These are phyloP conservation scores for Poronia punctata DNA, from an alignment of 495 filamentous ascomycete species.

Conservation along the genomic window DNA sequence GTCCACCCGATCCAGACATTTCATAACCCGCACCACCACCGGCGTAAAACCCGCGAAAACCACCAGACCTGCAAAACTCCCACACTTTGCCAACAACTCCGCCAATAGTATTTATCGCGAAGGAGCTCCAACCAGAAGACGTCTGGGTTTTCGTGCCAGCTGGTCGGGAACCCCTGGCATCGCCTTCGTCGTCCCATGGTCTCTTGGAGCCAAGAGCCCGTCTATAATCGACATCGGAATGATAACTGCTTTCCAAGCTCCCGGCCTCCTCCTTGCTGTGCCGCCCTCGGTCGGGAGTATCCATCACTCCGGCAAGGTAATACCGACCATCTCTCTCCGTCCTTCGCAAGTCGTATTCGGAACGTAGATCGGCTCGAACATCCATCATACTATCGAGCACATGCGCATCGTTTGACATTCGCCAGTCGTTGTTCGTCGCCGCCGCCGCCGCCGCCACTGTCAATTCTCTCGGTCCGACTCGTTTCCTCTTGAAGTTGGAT, in stretches of 20 bases:
- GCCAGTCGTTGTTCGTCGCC: constrained; percentile 23
- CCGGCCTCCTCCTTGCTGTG: constrained; percentile 39
- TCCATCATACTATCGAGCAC: constrained; percentile 7
- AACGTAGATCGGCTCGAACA: no score
- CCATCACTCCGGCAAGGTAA: constrained; percentile 55
- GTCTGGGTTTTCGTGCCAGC: constrained; percentile 3
- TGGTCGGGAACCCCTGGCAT: constrained; percentile 8
- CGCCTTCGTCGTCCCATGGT: constrained; percentile 21
- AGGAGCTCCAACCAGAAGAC: constrained; percentile 36
- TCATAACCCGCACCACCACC: constrained; percentile 71
- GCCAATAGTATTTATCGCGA: constrained; percentile 39
- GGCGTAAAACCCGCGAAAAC: constrained; percentile 78
- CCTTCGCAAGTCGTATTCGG: constrained; percentile 13
- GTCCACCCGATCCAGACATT: constrained; percentile 7
- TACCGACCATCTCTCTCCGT: constrained; percentile 25
- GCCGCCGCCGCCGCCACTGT: no score
- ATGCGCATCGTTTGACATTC: constrained; percentile 24
- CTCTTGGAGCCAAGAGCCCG: constrained; percentile 35
- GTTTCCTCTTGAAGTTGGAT: constrained; percentile 35
- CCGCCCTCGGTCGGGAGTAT: constrained; percentile 49
- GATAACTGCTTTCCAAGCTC: constrained; percentile 45
- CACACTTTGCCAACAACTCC: constrained; percentile 70
- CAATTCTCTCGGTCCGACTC: constrained; percentile 22
- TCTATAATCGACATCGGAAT: constrained; percentile 49
- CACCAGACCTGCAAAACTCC: constrained; percentile 67